Conservation (phyloP, 495 filamentous ascomycete genomes). For the Talaromyces wortmannii region DNA sequence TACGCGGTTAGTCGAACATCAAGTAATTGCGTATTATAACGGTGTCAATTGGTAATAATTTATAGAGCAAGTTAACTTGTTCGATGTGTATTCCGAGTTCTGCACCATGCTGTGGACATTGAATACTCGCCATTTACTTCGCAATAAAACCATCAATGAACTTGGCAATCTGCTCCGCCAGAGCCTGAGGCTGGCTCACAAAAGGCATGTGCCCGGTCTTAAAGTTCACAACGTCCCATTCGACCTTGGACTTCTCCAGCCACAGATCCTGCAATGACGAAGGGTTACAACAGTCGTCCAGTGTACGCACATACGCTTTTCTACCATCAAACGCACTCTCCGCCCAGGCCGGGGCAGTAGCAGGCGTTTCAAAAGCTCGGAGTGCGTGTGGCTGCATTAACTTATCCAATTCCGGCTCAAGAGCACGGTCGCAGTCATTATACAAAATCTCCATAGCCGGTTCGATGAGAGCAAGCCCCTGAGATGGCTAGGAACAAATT, state of each 20-base stretch:
- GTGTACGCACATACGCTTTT: background rate
- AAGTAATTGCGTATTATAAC: too few relatives aligned
- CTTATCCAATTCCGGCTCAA: background rate
- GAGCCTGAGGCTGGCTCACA: background rate
- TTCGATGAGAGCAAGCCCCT: background rate
- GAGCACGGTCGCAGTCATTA: background rate
- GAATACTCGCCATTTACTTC: too few relatives aligned
- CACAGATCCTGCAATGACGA: background rate
- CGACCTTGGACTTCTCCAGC: background rate
- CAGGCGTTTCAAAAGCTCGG: background rate
- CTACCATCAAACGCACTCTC: background rate
- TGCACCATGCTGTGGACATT: too few relatives aligned
- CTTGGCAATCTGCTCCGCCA: background rate
- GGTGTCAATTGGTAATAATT: too few relatives aligned
- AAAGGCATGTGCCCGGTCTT: background rate
- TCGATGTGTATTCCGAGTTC: background rate
- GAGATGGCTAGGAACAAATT: background rate
- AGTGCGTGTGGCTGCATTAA: background rate
- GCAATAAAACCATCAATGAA: background rate
- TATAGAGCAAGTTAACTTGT: background rate
- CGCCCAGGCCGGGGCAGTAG: background rate
- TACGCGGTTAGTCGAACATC: too few relatives aligned
- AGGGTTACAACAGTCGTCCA: background rate
- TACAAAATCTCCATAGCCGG: background rate
- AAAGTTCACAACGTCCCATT: background rate